Evolutionary conservation across 768 basidiomycete genomes (phyloP).

Genomic region (Galerina marginata): DNA sequence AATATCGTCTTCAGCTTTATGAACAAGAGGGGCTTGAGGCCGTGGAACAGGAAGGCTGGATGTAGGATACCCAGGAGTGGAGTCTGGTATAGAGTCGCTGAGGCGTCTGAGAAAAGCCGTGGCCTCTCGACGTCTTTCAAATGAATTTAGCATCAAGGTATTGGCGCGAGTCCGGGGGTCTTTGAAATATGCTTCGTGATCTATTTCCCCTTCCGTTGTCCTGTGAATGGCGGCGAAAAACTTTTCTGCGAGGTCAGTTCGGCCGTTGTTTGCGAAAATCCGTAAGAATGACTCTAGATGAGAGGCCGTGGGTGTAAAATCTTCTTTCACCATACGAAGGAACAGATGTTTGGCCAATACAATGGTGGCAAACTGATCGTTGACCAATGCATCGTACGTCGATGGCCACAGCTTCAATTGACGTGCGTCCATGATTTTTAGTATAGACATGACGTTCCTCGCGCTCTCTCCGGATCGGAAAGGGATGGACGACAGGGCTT

Average conservation of each 20-base stretch:
- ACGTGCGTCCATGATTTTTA: constrained; percentile 53
- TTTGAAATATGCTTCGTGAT: constrained; percentile 4
- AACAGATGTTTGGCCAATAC: constrained; percentile 55
- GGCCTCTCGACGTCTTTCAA: constrained; percentile 48
- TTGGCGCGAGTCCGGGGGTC: constrained; percentile 40
- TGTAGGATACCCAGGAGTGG: background rate
- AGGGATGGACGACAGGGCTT: constrained; percentile 50
- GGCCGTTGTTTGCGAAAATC: constrained; percentile 50
- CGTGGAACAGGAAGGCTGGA: constrained; percentile 1
- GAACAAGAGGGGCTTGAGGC: constrained; percentile 12
- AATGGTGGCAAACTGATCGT: constrained; percentile 55
- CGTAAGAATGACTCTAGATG: constrained; percentile 57
- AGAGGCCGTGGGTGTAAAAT: constrained; percentile 40
- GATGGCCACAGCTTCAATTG: constrained; percentile 43
- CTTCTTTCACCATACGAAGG: constrained; percentile 45
- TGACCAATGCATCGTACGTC: constrained; percentile 51
- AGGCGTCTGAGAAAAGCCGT: constrained; percentile 46
- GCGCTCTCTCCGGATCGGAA: constrained; percentile 45
- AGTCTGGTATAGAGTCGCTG: background rate
- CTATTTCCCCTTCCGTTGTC: constrained; percentile 1
- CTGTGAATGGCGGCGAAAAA: constrained; percentile 46
- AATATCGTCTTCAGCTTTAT: constrained; percentile 41
- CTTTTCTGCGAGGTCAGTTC: constrained; percentile 43
- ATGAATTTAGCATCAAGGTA: constrained; percentile 48
- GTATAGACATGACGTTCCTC: constrained; percentile 43